Evolutionary conservation across 768 basidiomycete species (phyloP).

Genomic region (Hemileccinum impolitum): DNA sequence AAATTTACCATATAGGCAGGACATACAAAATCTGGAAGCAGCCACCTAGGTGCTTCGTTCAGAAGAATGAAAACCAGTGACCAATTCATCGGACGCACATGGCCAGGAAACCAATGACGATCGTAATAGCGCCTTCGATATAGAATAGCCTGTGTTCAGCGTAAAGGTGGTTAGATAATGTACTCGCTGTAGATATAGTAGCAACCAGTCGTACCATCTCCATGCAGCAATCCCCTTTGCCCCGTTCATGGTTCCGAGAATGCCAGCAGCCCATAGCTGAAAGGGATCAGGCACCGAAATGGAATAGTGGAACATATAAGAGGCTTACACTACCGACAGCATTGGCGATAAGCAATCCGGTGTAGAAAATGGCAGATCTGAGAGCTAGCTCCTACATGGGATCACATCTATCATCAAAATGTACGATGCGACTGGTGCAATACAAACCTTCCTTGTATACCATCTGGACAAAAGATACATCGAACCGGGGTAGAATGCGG

Average conservation of each 20-base stretch:
- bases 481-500: conserved; percentile 66
- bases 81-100: conserved; percentile 35
- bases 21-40: conserved; percentile 60
- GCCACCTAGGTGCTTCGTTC: conserved; percentile 39
- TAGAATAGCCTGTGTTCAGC: conserved; percentile 57
- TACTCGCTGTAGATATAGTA: background rate
- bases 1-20: background rate
- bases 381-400: conserved; percentile 56
- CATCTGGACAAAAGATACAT: conserved; percentile 33
- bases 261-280: conserved; percentile 70
- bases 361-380: conserved; percentile 57
- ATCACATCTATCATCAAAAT: background rate
- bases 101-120: conserved; percentile 51
- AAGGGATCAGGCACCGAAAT: background rate
- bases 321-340: conserved; percentile 60
- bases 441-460: conserved; percentile 22
- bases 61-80: background rate
- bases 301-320: background rate
- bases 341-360: conserved; percentile 57
- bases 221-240: conserved; percentile 63
- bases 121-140: conserved; percentile 67
- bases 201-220: conserved; percentile 48
- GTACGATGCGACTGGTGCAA: background rate
- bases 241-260: conserved; percentile 67
- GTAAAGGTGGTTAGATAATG: background rate